These are phyloP conservation scores for Cryphonectria japonica DNA, from an alignment of 2,329 filamentous ascomycete species.

Conservation along the genomic window DNA sequence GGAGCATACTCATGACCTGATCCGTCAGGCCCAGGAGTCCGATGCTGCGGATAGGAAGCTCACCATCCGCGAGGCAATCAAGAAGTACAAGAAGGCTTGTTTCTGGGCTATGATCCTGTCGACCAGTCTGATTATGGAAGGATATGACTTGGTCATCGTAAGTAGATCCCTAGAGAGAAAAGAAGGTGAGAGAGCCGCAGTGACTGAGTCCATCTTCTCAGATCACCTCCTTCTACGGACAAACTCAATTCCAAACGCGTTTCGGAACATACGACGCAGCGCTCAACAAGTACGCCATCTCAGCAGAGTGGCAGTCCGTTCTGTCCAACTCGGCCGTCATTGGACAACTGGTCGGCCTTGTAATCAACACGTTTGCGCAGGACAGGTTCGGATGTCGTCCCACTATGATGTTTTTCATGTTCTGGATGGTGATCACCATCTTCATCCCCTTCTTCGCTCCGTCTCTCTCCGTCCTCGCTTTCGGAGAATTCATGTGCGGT, in stretches of 20 bases:
- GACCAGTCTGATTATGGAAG: conserved; percentile 37
- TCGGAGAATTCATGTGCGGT: conserved; percentile 44
- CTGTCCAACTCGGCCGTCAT: conserved; percentile 48
- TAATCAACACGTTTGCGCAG: conserved; percentile 46
- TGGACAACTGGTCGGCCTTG: conserved; percentile 49
- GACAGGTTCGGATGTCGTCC: conserved; percentile 44
- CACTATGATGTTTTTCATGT: conserved; percentile 44
- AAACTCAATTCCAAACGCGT: conserved; percentile 36
- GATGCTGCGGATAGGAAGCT: conserved; percentile 33
- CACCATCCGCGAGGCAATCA: conserved; percentile 34
- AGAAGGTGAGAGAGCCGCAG: not conserved
- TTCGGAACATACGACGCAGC: conserved; percentile 36
- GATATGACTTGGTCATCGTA: conserved; percentile 44
- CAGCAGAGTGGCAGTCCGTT: conserved; percentile 50
- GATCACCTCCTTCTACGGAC: conserved; percentile 40
- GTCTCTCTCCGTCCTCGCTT: conserved; percentile 40
- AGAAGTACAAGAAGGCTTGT: conserved; percentile 38
- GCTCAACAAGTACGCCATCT: conserved; percentile 43
- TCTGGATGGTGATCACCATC: conserved; percentile 42
- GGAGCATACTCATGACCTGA: conserved; percentile 26
- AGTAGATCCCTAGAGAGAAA: conserved; percentile 17
- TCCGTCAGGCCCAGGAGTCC: conserved; percentile 29
- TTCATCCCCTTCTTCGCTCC: conserved; percentile 43
- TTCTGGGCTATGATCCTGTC: conserved; percentile 38
- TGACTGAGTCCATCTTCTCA: not conserved